Percentiles rank a stretch among this genome's conserved stretches.
Evolutionary conservation across 1,284 basidiomycete species (phyloP).

Genomic region (Gomphus bonarii): DNA sequence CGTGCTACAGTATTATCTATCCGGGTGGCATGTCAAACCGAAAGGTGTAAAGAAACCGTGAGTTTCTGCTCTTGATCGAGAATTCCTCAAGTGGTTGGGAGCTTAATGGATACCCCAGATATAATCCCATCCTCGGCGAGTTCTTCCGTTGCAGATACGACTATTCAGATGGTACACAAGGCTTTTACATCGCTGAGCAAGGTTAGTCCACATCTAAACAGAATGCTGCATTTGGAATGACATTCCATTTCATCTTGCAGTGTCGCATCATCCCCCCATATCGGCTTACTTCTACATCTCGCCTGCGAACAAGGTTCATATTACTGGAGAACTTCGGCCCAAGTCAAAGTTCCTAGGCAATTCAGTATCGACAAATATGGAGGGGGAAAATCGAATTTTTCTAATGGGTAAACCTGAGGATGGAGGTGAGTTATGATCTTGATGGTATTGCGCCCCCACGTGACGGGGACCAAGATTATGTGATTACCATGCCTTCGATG

Average conservation of each 20-base stretch:
- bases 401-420: conserved; percentile 77
- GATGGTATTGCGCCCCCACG: conserved; percentile 12
- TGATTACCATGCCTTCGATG: conserved; percentile 95
- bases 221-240: conserved; percentile 1
- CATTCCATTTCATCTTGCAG: conserved; percentile 26
- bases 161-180: conserved; percentile 85
- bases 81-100: neutral
- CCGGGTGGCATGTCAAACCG: conserved; percentile 99
- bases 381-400: conserved; percentile 85
- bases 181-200: conserved; percentile 98
- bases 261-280: conserved; percentile 91
- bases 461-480: conserved; percentile 45
- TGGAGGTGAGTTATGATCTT: conserved; percentile 48
- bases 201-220: conserved; percentile 30
- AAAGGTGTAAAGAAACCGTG: conserved; percentile 99
- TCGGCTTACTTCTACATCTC: conserved; percentile 97
- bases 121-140: conserved; percentile 96
- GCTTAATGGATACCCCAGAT: conserved; percentile 36
- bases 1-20: conserved; percentile 90
- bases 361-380: conserved; percentile 91
- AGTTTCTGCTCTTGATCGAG: conserved; percentile 19
- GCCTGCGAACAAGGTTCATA: conserved; percentile 74
- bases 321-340: conserved; percentile 91
- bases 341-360: conserved; percentile 97
- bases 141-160: conserved; percentile 96